phyloP scores from a whole-genome alignment of 139 green algal genomes.

The Pseudopediastrum boryanum region DNA sequence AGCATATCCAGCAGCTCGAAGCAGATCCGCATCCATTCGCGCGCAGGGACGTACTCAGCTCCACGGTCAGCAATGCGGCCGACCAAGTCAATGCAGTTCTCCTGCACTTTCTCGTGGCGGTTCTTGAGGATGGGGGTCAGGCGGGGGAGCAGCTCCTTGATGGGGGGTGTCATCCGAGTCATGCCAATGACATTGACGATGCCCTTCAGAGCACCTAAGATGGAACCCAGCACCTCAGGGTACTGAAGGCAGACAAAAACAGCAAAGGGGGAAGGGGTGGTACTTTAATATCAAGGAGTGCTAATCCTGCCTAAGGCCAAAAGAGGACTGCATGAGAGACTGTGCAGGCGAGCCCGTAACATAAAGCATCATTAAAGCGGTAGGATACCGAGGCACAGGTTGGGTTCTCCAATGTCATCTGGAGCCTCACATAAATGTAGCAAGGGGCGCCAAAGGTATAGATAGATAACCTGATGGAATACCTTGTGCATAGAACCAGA shows the following conservation, averaged over 20 bases:
- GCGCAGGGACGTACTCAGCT: constrained; percentile 95
- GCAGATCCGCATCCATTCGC: constrained; percentile 99
- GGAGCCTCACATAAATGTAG: too few species aligned
- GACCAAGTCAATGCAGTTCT: constrained; percentile 98
- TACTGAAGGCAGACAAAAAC: constrained; percentile 47
- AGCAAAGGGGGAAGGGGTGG: too few species aligned
- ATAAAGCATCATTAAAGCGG: too few species aligned
- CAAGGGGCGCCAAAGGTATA: too few species aligned
- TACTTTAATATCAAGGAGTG: too few species aligned
- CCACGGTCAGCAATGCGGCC: constrained; percentile 96
- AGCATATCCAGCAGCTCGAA: constrained; percentile 99
- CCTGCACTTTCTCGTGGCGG: constrained; percentile 90
- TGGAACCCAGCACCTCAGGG: constrained; percentile 96
- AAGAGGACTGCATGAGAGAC: too few species aligned
- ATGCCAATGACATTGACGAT: constrained; percentile 99
- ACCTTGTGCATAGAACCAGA: too few species aligned
- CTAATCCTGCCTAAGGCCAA: too few species aligned
- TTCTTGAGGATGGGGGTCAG: constrained; percentile 99
- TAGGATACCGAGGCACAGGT: too few species aligned
- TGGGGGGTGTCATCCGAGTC: constrained; percentile 98
- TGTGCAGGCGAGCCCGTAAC: too few species aligned
- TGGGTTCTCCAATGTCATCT: too few species aligned
- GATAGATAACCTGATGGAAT: too few species aligned
- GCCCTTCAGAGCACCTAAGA: constrained; percentile 94
- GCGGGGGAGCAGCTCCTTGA: constrained; percentile 98